Evolutionary conservation across 139 green algal genomes (phyloP), one percentile per base, ranked within the genome.

Genomic region (Closterium sp.): DNA sequence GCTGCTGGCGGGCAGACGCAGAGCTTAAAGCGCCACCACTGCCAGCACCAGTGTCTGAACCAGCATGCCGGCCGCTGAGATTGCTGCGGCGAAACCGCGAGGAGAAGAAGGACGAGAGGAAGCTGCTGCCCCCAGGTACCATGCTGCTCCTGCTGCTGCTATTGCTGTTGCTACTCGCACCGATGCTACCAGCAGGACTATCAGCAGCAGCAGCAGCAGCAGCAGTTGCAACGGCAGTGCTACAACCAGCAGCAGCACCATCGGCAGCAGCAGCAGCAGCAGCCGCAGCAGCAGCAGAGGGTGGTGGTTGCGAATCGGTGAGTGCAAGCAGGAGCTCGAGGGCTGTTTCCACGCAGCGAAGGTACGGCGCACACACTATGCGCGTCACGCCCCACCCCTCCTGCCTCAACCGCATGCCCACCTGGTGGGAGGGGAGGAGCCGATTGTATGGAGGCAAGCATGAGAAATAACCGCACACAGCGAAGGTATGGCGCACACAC

Each of bases 401-500:
- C 32, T 33, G 30, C 33, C 32, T 34, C 12, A 88, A 31, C 84
- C 84, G 23, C 32, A 36, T 88, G 33, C 84, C 33, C 21, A 88
- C 84, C 84, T 88, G 84, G 30, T 23, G 3, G 36, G 36, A 55
- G 6, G 43, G 43, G 43, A 66, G 43, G 43, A 16, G n/a, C n/a
- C n/a, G 43, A 66, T 66, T 66, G 21, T 66, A 66, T 66, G 43
- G 43, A 6, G 36, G 36, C 4, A 55, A 55, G 6, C 5, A 55
- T 55, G n/a, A n/a, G n/a, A n/a, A n/a, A n/a, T n/a, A n/a, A n/a
- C n/a, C n/a, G n/a, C 84, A 88, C 84, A 31, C 84, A 88, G 31
- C 84, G 84, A 30, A 88, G 84, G 32, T 88, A 88, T 36, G 84
- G 84, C 31, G 84, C 32, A 21, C 84, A 88, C 31, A 88, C 84